Percentiles rank a stretch among this genome's conserved stretches.
phyloP scores from a whole-genome alignment of 2,329 filamentous ascomycete species.

The Aspergillus bombycis region DNA sequence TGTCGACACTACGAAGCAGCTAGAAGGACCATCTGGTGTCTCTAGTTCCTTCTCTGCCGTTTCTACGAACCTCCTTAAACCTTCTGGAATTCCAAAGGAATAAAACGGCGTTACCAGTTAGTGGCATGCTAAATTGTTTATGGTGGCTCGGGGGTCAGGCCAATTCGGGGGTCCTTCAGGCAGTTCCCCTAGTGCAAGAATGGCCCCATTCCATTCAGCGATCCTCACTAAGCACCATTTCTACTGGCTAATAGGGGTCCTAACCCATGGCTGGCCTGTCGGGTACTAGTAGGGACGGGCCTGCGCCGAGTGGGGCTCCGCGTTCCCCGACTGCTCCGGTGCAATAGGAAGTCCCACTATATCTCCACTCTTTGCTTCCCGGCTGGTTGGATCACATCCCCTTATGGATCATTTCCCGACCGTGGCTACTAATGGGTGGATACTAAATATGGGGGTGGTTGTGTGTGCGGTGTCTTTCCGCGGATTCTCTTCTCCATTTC shows the following conservation, averaged over 20 bases:
- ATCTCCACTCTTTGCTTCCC: conserved; percentile 17
- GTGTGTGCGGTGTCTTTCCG: neutral
- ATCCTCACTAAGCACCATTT: neutral
- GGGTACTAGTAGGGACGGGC: conserved; percentile 25
- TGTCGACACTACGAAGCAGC: neutral
- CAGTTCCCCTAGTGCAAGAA: conserved; percentile 1
- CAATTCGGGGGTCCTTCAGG: neutral
- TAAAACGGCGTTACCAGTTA: conserved; percentile 17
- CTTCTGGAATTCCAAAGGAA: conserved; percentile 27
- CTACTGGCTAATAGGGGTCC: conserved; percentile 9
- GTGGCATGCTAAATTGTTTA: conserved; percentile 1
- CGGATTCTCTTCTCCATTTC: neutral
- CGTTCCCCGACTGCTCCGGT: conserved; percentile 27
- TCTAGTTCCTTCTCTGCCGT: conserved; percentile 14
- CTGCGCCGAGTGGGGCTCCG: conserved; percentile 27
- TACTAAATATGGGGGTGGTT: neutral
- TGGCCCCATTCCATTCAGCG: conserved; percentile 4
- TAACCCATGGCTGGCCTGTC: conserved; percentile 15
- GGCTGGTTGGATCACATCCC: conserved; percentile 17
- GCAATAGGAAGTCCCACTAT: conserved; percentile 19
- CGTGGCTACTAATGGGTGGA: neutral
- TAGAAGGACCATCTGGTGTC: conserved; percentile 1
- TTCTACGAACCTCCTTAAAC: conserved; percentile 20
- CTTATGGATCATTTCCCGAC: conserved; percentile 3
- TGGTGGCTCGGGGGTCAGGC: conserved; percentile 5